Percentiles rank a stretch among this genome's conserved stretches.
Evolutionary conservation across 2,329 filamentous ascomycete species (phyloP).

Genomic region (Pseudogymnoascus sp.): DNA sequence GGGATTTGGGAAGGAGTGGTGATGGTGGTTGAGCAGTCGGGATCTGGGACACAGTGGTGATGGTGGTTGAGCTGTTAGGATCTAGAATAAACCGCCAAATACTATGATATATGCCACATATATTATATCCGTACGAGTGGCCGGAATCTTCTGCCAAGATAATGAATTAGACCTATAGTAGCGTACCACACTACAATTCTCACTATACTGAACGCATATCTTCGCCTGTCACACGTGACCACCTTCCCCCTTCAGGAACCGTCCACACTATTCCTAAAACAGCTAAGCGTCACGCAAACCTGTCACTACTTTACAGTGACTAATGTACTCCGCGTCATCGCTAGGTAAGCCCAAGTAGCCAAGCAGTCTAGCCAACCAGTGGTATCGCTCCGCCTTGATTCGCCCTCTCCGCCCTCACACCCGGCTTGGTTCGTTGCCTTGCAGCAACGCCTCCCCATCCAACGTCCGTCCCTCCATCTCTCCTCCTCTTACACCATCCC

Average conservation of each 20-base stretch:
- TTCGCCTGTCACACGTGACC: neutral
- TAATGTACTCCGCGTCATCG: constrained; percentile 1
- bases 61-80: neutral
- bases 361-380: neutral
- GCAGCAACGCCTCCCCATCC: neutral
- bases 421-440: constrained; percentile 6
- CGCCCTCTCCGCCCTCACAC: neutral
- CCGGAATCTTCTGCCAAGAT: neutral
- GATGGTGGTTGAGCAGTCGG: neutral
- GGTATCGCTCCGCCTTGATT: neutral
- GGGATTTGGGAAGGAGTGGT: constrained; percentile 41
- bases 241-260: neutral
- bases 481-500: neutral
- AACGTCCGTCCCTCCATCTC: neutral
- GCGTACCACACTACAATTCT: neutral
- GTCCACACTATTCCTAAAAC: neutral
- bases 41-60: neutral
- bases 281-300: neutral
- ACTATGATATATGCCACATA: neutral
- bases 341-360: neutral
- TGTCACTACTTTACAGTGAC: neutral
- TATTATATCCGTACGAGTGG: neutral
- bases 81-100: neutral
- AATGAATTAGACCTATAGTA: neutral
- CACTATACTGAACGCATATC: neutral